Base-by-base conservation (phyloP, 169 alveolate genomes). In the Eimeria brunetti region DNA sequence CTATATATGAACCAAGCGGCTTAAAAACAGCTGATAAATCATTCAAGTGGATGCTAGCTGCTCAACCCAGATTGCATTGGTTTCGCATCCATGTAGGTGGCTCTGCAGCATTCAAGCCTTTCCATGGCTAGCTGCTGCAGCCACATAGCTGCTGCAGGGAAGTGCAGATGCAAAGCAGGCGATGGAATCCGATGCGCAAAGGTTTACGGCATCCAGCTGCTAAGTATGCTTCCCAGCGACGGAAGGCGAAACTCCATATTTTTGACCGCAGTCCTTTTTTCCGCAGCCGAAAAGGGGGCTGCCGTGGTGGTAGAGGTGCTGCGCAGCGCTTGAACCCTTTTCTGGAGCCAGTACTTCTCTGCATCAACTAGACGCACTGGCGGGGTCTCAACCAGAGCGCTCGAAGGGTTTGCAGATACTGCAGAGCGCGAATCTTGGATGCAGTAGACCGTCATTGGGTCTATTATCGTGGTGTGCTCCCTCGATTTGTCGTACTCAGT, bases 401-500 rank as follows among this genome's bases (percentile, higher is more conserved):
- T 46, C 36, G 93, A 86, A 27, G 84, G 93, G 73, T 75, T 49
- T n/a, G 71, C 41, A 6, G 86, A 38, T 24, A 20, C n/a, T 16
- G 27, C 53, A 33, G 95, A 38, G 30, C 4, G 36, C 18, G 95
- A 76, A 0, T 41, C 89, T 56, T 73, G 67, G 46, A 93, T 33
- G 56, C 96, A 93, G 78, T 93, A 93, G 30, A 93, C 88, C 53
- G 80, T 67, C 64, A 44, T 56, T 30, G 91, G 86, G 75, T 58
- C 86, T 33, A 93, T 71, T 7, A 33, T 33, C 27, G 96, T 93
- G 18, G 96, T 93, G 71, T 81, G 41, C 60, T 83, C 93, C 51
- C 96, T 81, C 24, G 96, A 88, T 38, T 69, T 81, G 53, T 64
- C 81, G 64, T 93, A 93, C 36, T 56, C 96, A 36, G 33, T 51